A percentile compares a stretch with the other conserved stretches of the same genome.
Evolutionary conservation across 2,329 filamentous ascomycete genomes (phyloP).

Genomic region (Beauveria sp.): DNA sequence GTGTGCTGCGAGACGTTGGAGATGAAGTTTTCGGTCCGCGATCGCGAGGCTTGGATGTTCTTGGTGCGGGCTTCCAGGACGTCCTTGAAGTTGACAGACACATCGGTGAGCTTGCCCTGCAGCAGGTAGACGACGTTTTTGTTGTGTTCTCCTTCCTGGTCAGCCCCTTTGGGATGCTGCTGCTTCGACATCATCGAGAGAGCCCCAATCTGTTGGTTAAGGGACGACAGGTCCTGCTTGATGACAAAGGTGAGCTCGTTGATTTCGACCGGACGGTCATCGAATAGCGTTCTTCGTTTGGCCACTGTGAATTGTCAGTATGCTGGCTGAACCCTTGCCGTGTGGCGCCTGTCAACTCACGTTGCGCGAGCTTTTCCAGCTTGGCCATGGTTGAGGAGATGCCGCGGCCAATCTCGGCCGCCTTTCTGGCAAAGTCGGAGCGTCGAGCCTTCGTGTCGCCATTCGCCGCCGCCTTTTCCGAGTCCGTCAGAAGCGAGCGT

Average conservation of each 20-base stretch:
- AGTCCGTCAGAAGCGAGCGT: constrained; percentile 68
- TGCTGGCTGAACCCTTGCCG: background rate
- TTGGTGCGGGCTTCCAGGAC: constrained; percentile 93
- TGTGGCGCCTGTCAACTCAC: constrained; percentile 34
- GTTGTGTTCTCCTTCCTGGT: constrained; percentile 92
- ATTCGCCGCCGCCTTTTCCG: constrained; percentile 58
- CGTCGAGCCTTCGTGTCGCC: constrained; percentile 49
- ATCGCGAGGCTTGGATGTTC: constrained; percentile 91
- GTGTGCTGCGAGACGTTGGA: constrained; percentile 77
- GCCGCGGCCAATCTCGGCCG: constrained; percentile 83
- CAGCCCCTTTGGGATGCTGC: constrained; percentile 58
- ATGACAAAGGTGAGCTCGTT: constrained; percentile 96
- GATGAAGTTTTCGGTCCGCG: constrained; percentile 93
- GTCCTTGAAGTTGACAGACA: constrained; percentile 93
- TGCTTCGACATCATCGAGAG: constrained; percentile 72
- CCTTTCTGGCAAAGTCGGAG: constrained; percentile 88
- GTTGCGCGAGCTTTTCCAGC: constrained; percentile 82
- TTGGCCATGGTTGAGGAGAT: constrained; percentile 93
- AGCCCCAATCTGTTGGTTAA: constrained; percentile 78
- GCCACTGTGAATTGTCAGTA: constrained; percentile 52
- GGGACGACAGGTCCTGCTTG: constrained; percentile 83
- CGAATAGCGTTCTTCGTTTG: constrained; percentile 94
- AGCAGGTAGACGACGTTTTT: constrained; percentile 92
- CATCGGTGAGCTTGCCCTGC: constrained; percentile 85
- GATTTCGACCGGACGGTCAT: constrained; percentile 93